Evolutionary conservation across 2,329 filamentous ascomycete genomes (phyloP), one percentile per base, ranked within the genome.

Genomic region (Chaetomium olivaceum): DNA sequence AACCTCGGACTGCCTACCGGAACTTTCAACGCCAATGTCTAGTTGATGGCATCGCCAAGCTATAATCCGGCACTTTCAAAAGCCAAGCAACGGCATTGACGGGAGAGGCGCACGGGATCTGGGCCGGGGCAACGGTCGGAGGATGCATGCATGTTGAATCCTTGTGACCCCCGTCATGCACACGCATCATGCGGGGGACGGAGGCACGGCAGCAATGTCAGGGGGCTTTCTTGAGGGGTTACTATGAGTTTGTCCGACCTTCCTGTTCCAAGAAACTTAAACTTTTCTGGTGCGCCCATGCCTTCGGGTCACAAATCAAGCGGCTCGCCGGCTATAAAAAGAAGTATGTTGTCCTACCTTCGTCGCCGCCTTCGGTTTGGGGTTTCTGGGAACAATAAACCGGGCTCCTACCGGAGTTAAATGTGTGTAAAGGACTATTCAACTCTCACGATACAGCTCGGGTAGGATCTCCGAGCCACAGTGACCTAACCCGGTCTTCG

Each of bases 41-140:
- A 6, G n/a, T 29, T 29, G 3, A 14, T 25, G 27, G 21, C 8
- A 56, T 4, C 19, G 29, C 27, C 33, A 58, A 58, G 46, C 36
- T 39, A 52, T 14, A 19, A 23, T 27, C 36, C 60, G 57, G 57
- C 51, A 66, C 31, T 43, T 61, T 19, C 21, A 33, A 25, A 31
- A 19, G 61, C 52, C 56, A 65, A 62, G 65, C 29, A 46, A 21
- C 39, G 36, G 63, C n/a, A 48, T 25, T 14, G 60, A 27, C 57
- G 60, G 62, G 50, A 65, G 52, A 60, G 51, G 57, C 60, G 56
- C 63, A 48, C 58, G 58, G 55, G 58, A 56, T 50, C 9, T 61
- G 12, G 51, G 16, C 16, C 6, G 19, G 39, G 16, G 39, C 16
- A 4, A 2, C 14, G 25, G 33, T 33, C 19, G 55, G 29, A 56